phyloP scores from a whole-genome alignment of 2,329 filamentous ascomycete genomes.

The Hymenoscyphus fructigenus region DNA sequence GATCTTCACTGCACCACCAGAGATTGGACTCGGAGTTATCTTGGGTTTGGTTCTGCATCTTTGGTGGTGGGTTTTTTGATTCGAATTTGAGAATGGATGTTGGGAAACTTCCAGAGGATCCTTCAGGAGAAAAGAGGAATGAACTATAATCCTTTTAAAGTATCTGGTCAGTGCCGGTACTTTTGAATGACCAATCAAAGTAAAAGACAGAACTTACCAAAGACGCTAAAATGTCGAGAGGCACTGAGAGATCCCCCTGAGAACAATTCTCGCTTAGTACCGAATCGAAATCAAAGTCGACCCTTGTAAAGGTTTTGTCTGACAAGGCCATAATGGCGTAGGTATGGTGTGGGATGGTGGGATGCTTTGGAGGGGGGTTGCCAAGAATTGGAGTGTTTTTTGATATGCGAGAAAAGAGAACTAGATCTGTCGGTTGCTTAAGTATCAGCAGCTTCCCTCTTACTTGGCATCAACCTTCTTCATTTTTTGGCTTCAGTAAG shows the following conservation, averaged over 20 bases:
- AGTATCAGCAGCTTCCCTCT: background rate
- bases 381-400: background rate
- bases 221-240: background rate
- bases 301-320: background rate
- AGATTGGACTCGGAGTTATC: background rate
- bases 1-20: slow-evolving; percentile 2
- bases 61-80: background rate
- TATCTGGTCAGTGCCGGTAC: background rate
- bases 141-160: slow-evolving; percentile 7
- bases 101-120: background rate
- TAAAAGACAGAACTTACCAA: background rate
- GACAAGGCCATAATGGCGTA: background rate
- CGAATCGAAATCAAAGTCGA: slow-evolving; percentile 5
- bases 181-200: background rate
- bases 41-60: slow-evolving; percentile 10
- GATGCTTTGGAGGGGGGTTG: background rate
- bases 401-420: background rate
- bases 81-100: background rate
- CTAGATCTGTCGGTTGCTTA: slow-evolving; percentile 4
- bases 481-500: background rate
- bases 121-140: slow-evolving; percentile 2
- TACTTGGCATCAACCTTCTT: background rate
- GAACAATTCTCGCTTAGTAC: slow-evolving; percentile 1
- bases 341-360: background rate
- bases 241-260: background rate